These are phyloP conservation scores for Parastagonospora avenae DNA, from an alignment of 2,329 filamentous ascomycete species.

Conservation along the genomic window DNA sequence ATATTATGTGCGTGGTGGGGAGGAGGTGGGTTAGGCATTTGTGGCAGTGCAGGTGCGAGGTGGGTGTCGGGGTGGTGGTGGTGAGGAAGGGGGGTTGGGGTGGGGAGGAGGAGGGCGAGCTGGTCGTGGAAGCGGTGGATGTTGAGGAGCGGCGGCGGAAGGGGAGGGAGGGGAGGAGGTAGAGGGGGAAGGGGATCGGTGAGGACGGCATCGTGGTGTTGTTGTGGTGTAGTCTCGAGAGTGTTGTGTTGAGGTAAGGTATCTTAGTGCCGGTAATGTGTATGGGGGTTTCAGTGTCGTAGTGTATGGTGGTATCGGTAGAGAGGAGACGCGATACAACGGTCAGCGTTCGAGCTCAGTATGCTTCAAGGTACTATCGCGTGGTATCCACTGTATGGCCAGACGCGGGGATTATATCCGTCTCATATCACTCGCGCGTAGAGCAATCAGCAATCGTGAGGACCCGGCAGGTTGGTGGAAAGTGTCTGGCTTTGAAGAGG, in stretches of 20 bases:
- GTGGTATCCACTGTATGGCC: too few species aligned
- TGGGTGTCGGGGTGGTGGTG: conserved; percentile 39
- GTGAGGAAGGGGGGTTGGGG: conserved; percentile 34
- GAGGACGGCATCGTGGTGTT: conserved; percentile 11
- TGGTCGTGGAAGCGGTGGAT: conserved; percentile 32
- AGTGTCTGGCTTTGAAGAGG: too few species aligned
- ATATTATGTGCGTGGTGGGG: conserved; percentile 64
- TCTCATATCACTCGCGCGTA: too few species aligned
- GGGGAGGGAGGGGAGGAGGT: conserved; percentile 44
- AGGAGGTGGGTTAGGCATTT: conserved; percentile 65
- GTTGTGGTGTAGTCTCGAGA: not conserved
- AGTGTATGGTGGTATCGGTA: too few species aligned
- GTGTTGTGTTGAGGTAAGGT: too few species aligned
- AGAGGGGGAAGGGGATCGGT: conserved; percentile 49
- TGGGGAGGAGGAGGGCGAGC: conserved; percentile 27
- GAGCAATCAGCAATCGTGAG: too few species aligned
- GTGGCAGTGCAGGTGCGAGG: conserved; percentile 63
- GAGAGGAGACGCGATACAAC: too few species aligned
- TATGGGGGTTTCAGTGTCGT: not conserved
- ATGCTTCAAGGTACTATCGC: too few species aligned
- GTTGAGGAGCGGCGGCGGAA: conserved; percentile 50
- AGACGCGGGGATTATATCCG: too few species aligned
- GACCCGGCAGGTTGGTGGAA: too few species aligned
- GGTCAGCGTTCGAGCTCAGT: too few species aligned
- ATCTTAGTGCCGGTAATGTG: too few species aligned